phyloP scores from a whole-genome alignment of 108 stramenopile genomes.

The Aurantiochytrium sp. region DNA sequence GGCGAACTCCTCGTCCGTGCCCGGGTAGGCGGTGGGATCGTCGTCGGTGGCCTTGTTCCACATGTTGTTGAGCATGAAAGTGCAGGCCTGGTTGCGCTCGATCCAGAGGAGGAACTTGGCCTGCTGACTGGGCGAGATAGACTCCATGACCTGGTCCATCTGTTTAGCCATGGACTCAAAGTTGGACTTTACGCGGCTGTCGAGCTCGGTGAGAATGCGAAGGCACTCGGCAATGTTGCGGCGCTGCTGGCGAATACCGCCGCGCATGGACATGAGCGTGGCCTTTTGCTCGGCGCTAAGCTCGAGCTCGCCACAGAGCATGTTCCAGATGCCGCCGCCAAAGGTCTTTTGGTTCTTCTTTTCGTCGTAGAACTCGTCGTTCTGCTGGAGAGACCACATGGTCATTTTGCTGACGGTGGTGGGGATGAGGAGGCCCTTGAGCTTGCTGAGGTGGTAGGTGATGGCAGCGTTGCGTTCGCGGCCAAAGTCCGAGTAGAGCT shows the following conservation, averaged over 20 bases:
- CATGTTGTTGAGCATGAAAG: constrained; percentile 7
- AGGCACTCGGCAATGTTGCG: constrained; percentile 9
- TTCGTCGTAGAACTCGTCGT: constrained; percentile 18
- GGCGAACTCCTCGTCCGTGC: background rate
- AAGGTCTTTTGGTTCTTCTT: constrained; percentile 19
- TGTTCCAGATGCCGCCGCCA: constrained; percentile 16
- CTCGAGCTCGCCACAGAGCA: background rate
- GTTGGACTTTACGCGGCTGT: background rate
- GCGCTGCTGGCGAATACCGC: constrained; percentile 4
- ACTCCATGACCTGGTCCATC: background rate
- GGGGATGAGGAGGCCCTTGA: constrained; percentile 10
- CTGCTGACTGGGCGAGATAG: constrained; percentile 5
- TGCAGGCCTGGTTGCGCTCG: background rate
- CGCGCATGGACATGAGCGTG: background rate
- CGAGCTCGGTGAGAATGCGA: constrained; percentile 5
- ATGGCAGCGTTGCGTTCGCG: background rate
- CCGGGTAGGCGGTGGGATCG: background rate
- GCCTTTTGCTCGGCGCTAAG: background rate
- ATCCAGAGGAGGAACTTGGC: constrained; percentile 11
- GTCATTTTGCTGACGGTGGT: constrained; percentile 18
- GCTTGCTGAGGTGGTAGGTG: background rate
- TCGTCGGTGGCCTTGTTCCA: background rate
- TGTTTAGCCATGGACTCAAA: constrained; percentile 1
- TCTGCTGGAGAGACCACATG: background rate
- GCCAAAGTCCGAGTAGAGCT: background rate